phyloP scores from a whole-genome alignment of 495 filamentous ascomycete genomes.

The Aspergillus panamensis region DNA sequence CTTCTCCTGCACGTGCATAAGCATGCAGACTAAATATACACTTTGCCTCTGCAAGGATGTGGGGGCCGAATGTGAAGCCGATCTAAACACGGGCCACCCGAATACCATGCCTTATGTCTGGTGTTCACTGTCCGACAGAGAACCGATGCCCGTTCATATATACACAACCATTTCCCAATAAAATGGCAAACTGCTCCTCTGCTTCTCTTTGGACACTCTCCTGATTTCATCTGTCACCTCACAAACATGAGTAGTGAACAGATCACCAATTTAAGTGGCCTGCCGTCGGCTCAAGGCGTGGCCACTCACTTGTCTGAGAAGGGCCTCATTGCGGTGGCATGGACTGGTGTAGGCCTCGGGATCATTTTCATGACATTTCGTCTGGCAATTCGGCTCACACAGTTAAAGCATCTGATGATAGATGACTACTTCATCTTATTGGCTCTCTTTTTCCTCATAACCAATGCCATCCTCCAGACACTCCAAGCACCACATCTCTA shows the following conservation, averaged over 20 bases:
- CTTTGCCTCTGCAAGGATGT: neutral
- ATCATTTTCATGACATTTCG: constrained; percentile 39
- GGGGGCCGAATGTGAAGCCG: neutral
- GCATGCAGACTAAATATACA: neutral
- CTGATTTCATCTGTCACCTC: neutral
- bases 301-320: constrained; percentile 14
- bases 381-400: constrained; percentile 33
- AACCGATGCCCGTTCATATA: neutral
- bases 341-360: constrained; percentile 31
- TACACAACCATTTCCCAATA: neutral
- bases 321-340: constrained; percentile 22
- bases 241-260: neutral
- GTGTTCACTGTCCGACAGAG: neutral
- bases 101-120: too few relatives aligned
- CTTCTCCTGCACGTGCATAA: neutral
- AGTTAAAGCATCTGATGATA: constrained; percentile 23
- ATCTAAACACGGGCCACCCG: neutral
- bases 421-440: constrained; percentile 47
- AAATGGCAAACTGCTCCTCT: neutral
- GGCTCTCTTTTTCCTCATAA: constrained; percentile 33
- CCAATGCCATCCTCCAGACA: constrained; percentile 42
- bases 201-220: neutral
- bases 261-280: neutral
- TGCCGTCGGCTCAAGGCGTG: constrained; percentile 5
- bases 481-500: constrained; percentile 43